A percentile compares a stretch with the other conserved stretches of the same genome.
These are phyloP conservation scores for Lantana camara DNA, from an alignment of 257 asterid species.

Conservation along the genomic window DNA sequence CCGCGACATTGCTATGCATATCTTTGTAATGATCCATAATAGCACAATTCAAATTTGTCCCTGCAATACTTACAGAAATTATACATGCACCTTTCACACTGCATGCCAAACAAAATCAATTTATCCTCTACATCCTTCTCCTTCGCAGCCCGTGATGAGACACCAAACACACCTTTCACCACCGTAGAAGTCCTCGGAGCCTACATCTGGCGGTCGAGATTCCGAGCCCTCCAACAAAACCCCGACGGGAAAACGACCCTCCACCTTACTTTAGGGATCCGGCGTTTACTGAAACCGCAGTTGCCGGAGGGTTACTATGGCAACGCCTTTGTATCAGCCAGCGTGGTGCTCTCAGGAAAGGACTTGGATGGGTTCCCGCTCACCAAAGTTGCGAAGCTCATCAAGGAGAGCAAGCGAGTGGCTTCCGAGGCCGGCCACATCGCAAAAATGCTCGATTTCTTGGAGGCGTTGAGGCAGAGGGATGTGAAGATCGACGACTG, in stretches of 20 bases:
- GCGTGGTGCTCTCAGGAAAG: background rate
- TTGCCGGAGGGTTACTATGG: constrained; percentile 12
- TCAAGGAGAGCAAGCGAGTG: constrained; percentile 6
- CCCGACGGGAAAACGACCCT: background rate
- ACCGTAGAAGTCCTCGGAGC: constrained; percentile 9
- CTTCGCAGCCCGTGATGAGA: background rate
- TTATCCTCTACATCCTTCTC: too few species aligned
- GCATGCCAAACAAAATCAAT: too few species aligned
- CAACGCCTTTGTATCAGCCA: constrained; percentile 5
- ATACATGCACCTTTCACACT: too few species aligned
- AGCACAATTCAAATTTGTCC: too few species aligned
- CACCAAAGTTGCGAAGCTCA: background rate
- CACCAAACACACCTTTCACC: background rate
- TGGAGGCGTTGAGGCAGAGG: background rate
- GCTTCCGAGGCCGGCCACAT: constrained; percentile 1
- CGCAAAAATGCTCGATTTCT: background rate
- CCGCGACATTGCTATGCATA: too few species aligned
- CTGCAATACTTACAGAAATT: too few species aligned
- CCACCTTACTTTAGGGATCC: constrained; percentile 2
- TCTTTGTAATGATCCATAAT: too few species aligned
- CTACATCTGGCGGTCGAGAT: constrained; percentile 12
- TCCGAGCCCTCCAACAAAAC: constrained; percentile 10
- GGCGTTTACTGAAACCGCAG: background rate
- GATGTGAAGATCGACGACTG: background rate
- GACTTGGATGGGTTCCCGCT: background rate